Evolutionary conservation across 2,329 filamentous ascomycete species (phyloP).

Genomic region (Parastagonospora nodorum): DNA sequence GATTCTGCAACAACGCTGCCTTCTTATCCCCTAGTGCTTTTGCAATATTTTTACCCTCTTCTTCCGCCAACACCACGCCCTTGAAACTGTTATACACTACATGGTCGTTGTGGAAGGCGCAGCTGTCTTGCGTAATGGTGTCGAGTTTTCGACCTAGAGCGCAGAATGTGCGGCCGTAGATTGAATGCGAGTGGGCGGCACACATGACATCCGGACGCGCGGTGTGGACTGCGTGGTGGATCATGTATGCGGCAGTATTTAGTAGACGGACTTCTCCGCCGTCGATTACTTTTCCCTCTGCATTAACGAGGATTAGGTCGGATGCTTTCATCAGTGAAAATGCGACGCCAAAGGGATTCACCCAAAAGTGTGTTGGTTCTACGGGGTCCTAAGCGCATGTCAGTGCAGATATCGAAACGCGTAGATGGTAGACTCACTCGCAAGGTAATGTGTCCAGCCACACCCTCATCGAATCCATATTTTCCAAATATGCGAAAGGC

Average conservation of each 20-base stretch:
- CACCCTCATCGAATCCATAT: slow-evolving; percentile 49
- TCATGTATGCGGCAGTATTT: slow-evolving; percentile 60
- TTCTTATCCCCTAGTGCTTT: slow-evolving; percentile 55
- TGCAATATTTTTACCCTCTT: slow-evolving; percentile 61
- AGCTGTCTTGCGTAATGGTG: slow-evolving; percentile 64
- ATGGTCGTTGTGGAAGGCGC: slow-evolving; percentile 59
- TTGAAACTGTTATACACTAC: slow-evolving; percentile 60
- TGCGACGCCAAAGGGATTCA: slow-evolving; percentile 68
- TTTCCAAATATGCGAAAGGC: slow-evolving; percentile 48
- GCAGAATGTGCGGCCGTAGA: slow-evolving; percentile 67
- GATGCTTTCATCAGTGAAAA: slow-evolving; percentile 67
- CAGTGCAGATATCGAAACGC: not conserved
- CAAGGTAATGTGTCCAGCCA: slow-evolving; percentile 68
- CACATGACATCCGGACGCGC: slow-evolving; percentile 64
- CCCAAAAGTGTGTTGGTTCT: slow-evolving; percentile 65
- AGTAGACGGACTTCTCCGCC: slow-evolving; percentile 55
- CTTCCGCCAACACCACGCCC: slow-evolving; percentile 57
- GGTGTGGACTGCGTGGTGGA: slow-evolving; percentile 63
- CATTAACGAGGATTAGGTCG: slow-evolving; percentile 70
- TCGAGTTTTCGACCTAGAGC: slow-evolving; percentile 64
- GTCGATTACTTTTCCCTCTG: slow-evolving; percentile 65
- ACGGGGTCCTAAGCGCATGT: slow-evolving; percentile 55
- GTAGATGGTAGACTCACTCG: slow-evolving; percentile 44
- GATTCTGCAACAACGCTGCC: slow-evolving; percentile 60
- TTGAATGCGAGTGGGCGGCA: slow-evolving; percentile 63